These are phyloP conservation scores for Sutorius eximius DNA, from an alignment of 1,284 basidiomycete species.

Conservation along the genomic window DNA sequence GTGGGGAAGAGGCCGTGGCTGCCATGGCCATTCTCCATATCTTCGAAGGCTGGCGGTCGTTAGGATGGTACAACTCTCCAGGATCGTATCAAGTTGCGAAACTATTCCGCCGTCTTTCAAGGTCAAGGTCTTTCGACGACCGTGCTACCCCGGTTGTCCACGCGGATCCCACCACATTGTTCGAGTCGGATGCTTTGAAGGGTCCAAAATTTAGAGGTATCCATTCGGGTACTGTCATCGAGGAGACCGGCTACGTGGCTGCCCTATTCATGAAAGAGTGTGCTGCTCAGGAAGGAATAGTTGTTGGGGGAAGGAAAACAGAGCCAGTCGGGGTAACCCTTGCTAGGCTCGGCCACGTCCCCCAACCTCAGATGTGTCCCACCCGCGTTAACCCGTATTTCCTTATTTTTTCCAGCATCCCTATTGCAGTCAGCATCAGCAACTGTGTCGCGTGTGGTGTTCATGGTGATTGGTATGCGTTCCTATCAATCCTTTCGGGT, in stretches of 20 bases:
- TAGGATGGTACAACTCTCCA: too few relatives aligned
- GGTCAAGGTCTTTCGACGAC: too few relatives aligned
- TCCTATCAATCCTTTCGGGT: conserved; percentile 25
- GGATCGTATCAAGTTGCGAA: too few relatives aligned
- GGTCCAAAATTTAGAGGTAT: conserved; percentile 21
- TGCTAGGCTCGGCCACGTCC: conserved; percentile 7
- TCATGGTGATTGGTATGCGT: conserved; percentile 27
- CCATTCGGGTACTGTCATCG: conserved; percentile 22
- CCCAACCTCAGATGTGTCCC: conserved; percentile 6
- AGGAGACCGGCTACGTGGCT: conserved; percentile 17
- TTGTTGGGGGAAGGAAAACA: conserved; percentile 2
- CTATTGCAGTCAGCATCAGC: conserved; percentile 22
- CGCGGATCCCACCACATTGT: conserved; percentile 13
- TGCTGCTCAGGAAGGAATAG: not conserved
- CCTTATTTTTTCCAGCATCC: conserved; percentile 7
- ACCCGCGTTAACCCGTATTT: not conserved
- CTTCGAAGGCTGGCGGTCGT: too few relatives aligned
- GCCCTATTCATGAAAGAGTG: conserved; percentile 17
- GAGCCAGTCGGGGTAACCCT: conserved; percentile 15
- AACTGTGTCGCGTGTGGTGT: conserved; percentile 14
- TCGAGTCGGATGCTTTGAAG: conserved; percentile 14
- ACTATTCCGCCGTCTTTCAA: too few relatives aligned
- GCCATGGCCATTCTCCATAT: too few relatives aligned
- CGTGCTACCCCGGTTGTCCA: too few relatives aligned
- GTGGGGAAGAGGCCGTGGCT: too few relatives aligned